Evolutionary conservation across 495 filamentous ascomycete species (phyloP).

Genomic region (Aspergillus sparsus): DNA sequence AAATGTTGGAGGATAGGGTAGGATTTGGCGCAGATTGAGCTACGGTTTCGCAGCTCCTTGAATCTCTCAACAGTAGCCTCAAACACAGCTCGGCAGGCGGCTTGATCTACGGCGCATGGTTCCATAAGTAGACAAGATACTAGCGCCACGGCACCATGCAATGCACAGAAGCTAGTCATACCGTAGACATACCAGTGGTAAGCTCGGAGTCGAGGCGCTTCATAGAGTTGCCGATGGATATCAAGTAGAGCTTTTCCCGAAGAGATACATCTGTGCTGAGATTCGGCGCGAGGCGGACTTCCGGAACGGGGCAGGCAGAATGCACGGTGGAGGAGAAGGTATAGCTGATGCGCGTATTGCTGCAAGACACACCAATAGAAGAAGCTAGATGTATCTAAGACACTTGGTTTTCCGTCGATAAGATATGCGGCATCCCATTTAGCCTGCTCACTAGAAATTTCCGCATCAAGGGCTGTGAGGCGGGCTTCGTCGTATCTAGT

Average conservation of each 20-base stretch:
- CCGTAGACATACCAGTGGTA: slow-evolving; percentile 23
- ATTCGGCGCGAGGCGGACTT: no score
- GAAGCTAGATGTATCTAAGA: slow-evolving; percentile 22
- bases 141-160: slow-evolving; percentile 27
- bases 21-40: no score
- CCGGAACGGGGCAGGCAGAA: slow-evolving; percentile 16
- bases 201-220: slow-evolving; percentile 21
- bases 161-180: slow-evolving; percentile 20
- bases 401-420: slow-evolving; percentile 19
- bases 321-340: slow-evolving; percentile 26
- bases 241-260: slow-evolving; percentile 14
- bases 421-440: slow-evolving; percentile 25
- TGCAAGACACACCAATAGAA: slow-evolving; percentile 29
- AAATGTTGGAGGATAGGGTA: no score
- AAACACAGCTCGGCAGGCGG: no score
- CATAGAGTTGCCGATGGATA: slow-evolving; percentile 24
- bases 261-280: slow-evolving; percentile 19
- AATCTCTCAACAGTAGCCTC: no score
- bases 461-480: slow-evolving; percentile 13
- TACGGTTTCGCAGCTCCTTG: no score
- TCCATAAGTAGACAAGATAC: slow-evolving; percentile 28
- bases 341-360: slow-evolving; percentile 28
- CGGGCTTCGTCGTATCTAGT: slow-evolving; percentile 2
- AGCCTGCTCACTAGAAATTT: slow-evolving; percentile 21
- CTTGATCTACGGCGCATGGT: no score